Conservation (phyloP, 78 protist species). For the Dictyostelium intermedium region DNA sequence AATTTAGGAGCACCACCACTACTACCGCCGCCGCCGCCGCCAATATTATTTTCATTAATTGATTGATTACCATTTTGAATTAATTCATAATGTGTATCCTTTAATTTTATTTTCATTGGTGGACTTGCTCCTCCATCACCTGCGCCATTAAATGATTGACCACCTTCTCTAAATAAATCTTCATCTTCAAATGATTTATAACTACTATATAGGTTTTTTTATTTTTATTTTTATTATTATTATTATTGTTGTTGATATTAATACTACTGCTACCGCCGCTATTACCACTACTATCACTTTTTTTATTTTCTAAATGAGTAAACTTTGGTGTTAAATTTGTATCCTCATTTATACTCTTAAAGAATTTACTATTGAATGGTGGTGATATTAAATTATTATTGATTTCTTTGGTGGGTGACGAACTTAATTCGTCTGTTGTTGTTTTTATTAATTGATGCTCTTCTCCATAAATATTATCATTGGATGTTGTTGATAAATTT, state of each 20-base stretch:
- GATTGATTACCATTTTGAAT: background rate
- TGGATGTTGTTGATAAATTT: background rate
- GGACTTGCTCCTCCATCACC: background rate
- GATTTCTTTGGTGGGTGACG: background rate
- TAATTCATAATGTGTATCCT: background rate
- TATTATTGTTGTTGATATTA: background rate
- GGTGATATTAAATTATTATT: constrained; percentile 1
- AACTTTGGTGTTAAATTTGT: background rate
- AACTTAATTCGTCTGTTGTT: background rate
- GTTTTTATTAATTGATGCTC: background rate
- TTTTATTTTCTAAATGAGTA: background rate
- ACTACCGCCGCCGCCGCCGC: background rate
- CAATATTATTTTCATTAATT: background rate
- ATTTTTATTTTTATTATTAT: background rate
- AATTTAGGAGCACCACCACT: background rate
- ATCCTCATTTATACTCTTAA: background rate
- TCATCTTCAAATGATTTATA: background rate
- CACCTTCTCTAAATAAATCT: background rate
- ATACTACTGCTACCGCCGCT: background rate
- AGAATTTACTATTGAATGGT: background rate
- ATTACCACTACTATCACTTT: background rate
- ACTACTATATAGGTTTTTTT: background rate
- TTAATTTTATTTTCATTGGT: background rate
- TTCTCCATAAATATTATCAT: background rate
- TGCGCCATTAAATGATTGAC: background rate